These are phyloP conservation scores for Morella rubra DNA, from an alignment of 306 rosid species.

Conservation along the genomic window DNA sequence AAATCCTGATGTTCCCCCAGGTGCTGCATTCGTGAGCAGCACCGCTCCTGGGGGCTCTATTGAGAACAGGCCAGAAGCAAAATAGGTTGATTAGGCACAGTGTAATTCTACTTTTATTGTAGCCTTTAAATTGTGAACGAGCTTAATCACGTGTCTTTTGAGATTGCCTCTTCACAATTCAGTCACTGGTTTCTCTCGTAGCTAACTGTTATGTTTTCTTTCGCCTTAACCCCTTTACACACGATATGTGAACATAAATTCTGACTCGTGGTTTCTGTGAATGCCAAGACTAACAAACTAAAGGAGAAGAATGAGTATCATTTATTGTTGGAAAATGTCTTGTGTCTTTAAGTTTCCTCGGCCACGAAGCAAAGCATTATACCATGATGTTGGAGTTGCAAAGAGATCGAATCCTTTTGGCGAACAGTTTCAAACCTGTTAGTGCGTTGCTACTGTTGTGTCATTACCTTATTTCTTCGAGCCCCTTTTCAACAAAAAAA, in stretches of 20 bases:
- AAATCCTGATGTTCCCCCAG: conserved; percentile 35
- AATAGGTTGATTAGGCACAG: conserved; percentile 27
- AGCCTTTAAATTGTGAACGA: background rate
- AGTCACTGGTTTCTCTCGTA: background rate
- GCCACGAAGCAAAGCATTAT: background rate
- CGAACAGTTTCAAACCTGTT: too few species aligned
- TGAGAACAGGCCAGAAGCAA: conserved; percentile 30
- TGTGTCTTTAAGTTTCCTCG: background rate
- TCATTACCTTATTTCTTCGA: too few species aligned
- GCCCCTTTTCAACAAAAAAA: too few species aligned
- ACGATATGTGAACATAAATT: background rate
- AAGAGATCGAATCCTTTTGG: too few species aligned
- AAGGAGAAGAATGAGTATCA: background rate
- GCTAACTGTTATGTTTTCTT: background rate
- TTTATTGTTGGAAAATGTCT: background rate
- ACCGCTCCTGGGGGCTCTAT: conserved; percentile 21
- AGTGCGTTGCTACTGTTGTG: too few species aligned
- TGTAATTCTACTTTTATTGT: background rate
- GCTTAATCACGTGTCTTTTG: background rate
- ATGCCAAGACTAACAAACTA: background rate
- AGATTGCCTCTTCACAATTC: background rate
- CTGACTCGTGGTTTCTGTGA: conserved; percentile 7
- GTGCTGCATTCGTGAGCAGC: conserved; percentile 24
- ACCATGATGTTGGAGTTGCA: background rate
- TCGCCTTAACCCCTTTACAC: background rate